Conservation (phyloP, 495 filamentous ascomycete species). For the Xylaria palmicola region DNA sequence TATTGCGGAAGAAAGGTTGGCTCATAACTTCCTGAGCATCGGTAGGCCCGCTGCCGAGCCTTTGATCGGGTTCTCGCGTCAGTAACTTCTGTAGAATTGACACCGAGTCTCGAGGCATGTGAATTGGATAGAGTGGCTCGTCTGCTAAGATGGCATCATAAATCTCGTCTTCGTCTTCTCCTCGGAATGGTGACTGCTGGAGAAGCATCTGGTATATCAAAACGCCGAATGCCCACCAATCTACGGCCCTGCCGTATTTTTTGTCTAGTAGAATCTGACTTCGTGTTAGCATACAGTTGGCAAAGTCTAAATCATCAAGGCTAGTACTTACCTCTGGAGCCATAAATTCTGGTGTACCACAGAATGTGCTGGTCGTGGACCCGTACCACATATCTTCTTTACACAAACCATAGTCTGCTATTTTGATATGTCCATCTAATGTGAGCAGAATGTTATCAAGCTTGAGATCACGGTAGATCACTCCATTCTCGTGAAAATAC, state of each 20-base stretch:
- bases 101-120: conserved; percentile 98
- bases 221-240: conserved; percentile 99
- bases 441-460: conserved; percentile 98
- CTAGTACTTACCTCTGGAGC: conserved; percentile 77
- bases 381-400: conserved; percentile 99
- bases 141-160: conserved; percentile 99
- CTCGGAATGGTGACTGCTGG: conserved; percentile 97
- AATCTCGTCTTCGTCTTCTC: conserved; percentile 99
- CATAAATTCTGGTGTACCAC: conserved; percentile 99
- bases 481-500: conserved; percentile 99
- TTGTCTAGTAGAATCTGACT: conserved; percentile 93
- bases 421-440: conserved; percentile 96
- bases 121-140: conserved; percentile 96
- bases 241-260: conserved; percentile 97
- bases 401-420: conserved; percentile 97
- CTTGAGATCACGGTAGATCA: conserved; percentile 99
- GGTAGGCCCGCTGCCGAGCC: conserved; percentile 90
- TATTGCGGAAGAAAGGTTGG: conserved; percentile 95
- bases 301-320: neutral
- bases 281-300: conserved; percentile 10
- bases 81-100: conserved; percentile 97
- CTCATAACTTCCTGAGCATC: conserved; percentile 99
- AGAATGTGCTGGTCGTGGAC: conserved; percentile 95
- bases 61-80: conserved; percentile 88
- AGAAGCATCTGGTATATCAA: conserved; percentile 99